Percentiles rank a stretch among this genome's conserved stretches.
phyloP scores from a whole-genome alignment of 345 rosid species.

The Melaleuca alternifolia region DNA sequence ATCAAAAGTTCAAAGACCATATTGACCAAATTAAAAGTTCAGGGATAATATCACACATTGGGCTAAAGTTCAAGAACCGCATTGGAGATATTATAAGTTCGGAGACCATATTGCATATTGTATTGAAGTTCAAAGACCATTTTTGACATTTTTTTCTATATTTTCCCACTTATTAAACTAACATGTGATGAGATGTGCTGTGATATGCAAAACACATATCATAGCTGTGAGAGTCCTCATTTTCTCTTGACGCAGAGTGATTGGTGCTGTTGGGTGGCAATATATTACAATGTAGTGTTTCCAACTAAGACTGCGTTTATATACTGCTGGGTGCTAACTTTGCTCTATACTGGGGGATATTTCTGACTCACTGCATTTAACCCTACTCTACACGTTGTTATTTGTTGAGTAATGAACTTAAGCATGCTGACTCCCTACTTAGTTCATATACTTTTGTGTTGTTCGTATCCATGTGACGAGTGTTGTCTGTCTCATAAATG shows the following conservation, averaged over 20 bases:
- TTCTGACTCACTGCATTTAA: background rate
- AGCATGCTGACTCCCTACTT: background rate
- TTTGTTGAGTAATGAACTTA: background rate
- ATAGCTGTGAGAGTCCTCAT: background rate
- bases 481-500: background rate
- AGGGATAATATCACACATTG: too few species aligned
- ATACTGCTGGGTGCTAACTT: background rate
- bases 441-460: background rate
- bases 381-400: background rate
- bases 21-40: too few species aligned
- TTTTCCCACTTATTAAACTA: background rate
- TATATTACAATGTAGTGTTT: background rate
- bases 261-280: background rate
- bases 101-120: too few species aligned
- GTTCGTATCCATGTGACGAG: background rate
- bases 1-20: too few species aligned
- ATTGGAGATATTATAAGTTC: too few species aligned
- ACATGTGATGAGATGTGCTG: background rate
- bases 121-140: too few species aligned
- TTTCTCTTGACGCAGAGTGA: background rate
- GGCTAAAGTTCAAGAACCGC: too few species aligned
- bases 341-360: background rate
- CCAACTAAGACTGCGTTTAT: background rate
- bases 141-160: background rate
- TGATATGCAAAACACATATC: background rate